These are phyloP conservation scores for Quercus parvula DNA, from an alignment of 306 rosid genomes.

Conservation along the genomic window DNA sequence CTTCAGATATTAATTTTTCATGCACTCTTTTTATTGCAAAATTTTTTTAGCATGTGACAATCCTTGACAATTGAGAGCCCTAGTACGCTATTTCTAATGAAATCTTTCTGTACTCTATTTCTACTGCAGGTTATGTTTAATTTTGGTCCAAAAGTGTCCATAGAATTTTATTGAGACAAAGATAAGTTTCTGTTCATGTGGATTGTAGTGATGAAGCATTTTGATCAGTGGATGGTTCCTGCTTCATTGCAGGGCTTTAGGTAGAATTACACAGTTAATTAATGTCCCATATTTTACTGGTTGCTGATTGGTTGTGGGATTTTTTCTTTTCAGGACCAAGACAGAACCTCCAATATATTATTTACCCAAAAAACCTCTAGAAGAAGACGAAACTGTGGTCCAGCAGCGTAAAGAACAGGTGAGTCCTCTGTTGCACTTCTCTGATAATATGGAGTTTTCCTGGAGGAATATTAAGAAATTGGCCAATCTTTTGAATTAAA, in stretches of 20 bases:
- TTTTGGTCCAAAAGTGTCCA: conserved; percentile 99
- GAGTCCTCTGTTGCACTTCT: conserved; percentile 8
- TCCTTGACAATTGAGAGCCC: conserved; percentile 10
- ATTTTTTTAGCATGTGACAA: conserved; percentile 10
- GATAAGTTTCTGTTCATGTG: conserved; percentile 97
- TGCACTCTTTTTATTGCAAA: conserved; percentile 7
- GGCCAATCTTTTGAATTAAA: background rate
- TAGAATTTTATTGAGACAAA: conserved; percentile 82
- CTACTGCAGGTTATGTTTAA: conserved; percentile 90
- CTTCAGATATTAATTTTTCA: conserved; percentile 2
- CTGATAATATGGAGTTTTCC: background rate
- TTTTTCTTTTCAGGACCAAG: conserved; percentile 70
- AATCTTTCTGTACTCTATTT: background rate
- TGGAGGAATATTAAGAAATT: background rate
- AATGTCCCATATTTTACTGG: conserved; percentile 5
- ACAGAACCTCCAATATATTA: conserved; percentile 91
- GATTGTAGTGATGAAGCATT: conserved; percentile 65
- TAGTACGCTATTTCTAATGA: conserved; percentile 6
- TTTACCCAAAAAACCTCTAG: conserved; percentile 85
- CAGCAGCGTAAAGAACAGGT: conserved; percentile 87
- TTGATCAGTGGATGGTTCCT: conserved; percentile 53
- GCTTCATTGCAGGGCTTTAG: conserved; percentile 48
- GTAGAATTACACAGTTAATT: conserved; percentile 21
- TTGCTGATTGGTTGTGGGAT: conserved; percentile 19
- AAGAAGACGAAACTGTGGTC: conserved; percentile 43